These are phyloP conservation scores for Lipomyces chichibuensis DNA, from an alignment of 805 yeast genomes.

Conservation along the genomic window DNA sequence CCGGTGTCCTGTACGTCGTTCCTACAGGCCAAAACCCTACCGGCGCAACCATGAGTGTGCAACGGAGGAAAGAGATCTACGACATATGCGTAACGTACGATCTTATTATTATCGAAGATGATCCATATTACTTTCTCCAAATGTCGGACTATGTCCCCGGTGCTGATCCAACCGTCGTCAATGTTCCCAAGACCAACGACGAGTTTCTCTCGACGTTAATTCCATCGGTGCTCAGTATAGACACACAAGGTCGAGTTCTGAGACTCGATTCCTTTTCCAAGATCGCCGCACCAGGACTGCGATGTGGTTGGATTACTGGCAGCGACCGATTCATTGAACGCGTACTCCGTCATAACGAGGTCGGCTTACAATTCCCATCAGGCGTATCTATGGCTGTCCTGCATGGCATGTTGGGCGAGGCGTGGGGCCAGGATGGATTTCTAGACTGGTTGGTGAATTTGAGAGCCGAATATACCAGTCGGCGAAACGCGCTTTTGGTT, in stretches of 20 bases:
- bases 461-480: constrained; percentile 73
- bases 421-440: constrained; percentile 92
- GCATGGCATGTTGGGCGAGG: constrained; percentile 63
- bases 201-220: constrained; percentile 62
- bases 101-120: constrained; percentile 87
- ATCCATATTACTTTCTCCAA: constrained; percentile 95
- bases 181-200: constrained; percentile 44
- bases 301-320: constrained; percentile 89
- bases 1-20: constrained; percentile 85
- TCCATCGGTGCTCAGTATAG: constrained; percentile 73
- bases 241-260: constrained; percentile 84
- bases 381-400: constrained; percentile 78
- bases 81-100: constrained; percentile 82
- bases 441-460: constrained; percentile 84
- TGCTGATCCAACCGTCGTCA: constrained; percentile 45
- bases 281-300: constrained; percentile 86
- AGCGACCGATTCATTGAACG: constrained; percentile 67
- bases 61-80: constrained; percentile 78
- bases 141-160: constrained; percentile 68
- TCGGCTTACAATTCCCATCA: constrained; percentile 74
- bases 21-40: constrained; percentile 99
- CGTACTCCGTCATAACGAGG: constrained; percentile 73
- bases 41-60: constrained; percentile 76
- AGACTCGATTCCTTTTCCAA: constrained; percentile 90
- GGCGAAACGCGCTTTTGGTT: constrained; percentile 86